Percentiles rank a stretch among this genome's conserved stretches.
Evolutionary conservation across 164 flowering plant species (phyloP).

Genomic region (Santalum album): DNA sequence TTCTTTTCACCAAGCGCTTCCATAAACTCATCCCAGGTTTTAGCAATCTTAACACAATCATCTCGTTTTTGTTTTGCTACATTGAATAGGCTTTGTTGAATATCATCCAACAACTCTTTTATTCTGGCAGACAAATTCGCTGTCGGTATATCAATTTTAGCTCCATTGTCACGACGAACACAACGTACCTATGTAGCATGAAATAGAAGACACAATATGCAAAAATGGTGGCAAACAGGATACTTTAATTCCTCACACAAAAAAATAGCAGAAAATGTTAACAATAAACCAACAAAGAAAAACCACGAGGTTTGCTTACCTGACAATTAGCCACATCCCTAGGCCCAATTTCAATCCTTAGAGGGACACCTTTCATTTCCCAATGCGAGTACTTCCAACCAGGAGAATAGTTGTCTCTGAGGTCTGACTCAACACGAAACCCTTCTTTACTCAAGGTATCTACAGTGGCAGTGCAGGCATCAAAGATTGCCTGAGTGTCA

Average conservation of each 20-base stretch:
- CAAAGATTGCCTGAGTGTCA: slow-evolving; percentile 4
- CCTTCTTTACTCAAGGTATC: neutral
- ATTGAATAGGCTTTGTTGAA: neutral
- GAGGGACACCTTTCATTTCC: slow-evolving; percentile 7
- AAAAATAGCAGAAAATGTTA: neutral
- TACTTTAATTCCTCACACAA: too few relatives aligned
- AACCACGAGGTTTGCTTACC: neutral
- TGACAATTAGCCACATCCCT: slow-evolving; percentile 3
- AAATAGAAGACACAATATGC: neutral
- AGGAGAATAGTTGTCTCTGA: slow-evolving; percentile 4
- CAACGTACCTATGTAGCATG: neutral
- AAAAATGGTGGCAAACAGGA: neutral
- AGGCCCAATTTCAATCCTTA: slow-evolving; percentile 6
- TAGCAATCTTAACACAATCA: neutral
- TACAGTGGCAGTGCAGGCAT: slow-evolving; percentile 3
- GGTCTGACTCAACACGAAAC: neutral
- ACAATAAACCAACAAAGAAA: too few relatives aligned
- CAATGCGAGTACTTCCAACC: slow-evolving; percentile 8
- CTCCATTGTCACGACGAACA: neutral
- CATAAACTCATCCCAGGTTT: slow-evolving; percentile 3
- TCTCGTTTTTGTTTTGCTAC: slow-evolving; percentile 1
- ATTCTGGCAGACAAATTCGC: neutral
- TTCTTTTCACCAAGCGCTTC: slow-evolving; percentile 1
- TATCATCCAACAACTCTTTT: neutral
- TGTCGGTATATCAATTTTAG: slow-evolving; percentile 2